Conservation (phyloP, 192 early-diverging fungal genomes). For the Funneliformis mosseae region DNA sequence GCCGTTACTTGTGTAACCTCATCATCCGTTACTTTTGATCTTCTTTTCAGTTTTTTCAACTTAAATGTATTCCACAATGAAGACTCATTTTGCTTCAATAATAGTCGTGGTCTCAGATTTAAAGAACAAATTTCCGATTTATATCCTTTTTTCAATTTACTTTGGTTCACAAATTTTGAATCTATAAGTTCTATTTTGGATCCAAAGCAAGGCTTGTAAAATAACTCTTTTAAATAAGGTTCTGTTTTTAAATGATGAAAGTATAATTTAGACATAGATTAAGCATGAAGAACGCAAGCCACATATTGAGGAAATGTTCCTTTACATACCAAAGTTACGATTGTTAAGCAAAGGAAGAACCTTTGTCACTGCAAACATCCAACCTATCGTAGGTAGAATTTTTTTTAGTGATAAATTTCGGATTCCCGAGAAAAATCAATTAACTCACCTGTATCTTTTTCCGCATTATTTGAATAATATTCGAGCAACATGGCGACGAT, state of each 20-base stretch:
- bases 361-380: not conserved
- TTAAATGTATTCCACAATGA: not conserved
- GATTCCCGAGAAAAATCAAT: no score
- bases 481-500: not conserved
- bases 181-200: not conserved
- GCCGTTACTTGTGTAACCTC: not conserved
- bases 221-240: not conserved
- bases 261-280: no score
- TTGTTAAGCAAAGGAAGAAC: not conserved
- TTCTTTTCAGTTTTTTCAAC: not conserved
- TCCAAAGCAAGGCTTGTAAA: slow-evolving; percentile 3
- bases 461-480: slow-evolving; percentile 2
- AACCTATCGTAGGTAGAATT: not conserved
- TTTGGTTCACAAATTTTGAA: not conserved
- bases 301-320: no score
- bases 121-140: not conserved
- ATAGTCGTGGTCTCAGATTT: not conserved
- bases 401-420: no score
- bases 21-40: not conserved
- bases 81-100: not conserved
- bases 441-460: not conserved
- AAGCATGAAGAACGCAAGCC: no score
- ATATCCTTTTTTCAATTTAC: not conserved
- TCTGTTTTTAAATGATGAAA: not conserved
- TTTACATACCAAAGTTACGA: not conserved